Base-by-base conservation (phyloP, 768 basidiomycete species). In the Tylopilus sp. region DNA sequence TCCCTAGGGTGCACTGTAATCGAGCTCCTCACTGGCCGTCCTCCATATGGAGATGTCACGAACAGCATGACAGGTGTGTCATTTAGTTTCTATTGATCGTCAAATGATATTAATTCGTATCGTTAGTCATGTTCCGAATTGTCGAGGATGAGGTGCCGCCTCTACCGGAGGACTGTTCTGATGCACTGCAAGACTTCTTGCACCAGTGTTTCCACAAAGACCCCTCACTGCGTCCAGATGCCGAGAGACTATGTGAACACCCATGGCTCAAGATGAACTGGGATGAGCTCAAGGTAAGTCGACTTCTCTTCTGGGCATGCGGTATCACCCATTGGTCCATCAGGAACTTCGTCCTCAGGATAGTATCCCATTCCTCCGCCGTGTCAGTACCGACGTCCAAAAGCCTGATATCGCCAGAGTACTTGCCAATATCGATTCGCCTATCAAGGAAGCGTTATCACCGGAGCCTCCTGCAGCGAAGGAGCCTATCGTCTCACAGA, bases 1-100 rank as follows among this genome's bases (percentile, higher is more conserved):
- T 95, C 93, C 0, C 70, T 99, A 56, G 95, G 85, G 1, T 97
- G 95, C 64, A 98, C 95, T 4, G 84, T 98, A 59, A 84, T 95
- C 59, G 95, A 99, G 70, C 78, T 99, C 22, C 73, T 98, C 57
- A 95, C 93, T 6, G 95, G 95, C 2, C 77, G 81, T 26, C 95
- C 95, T 3, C 95, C 95, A 1, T 98, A 95, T 64, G 81, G 85
- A 20, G 92, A 98, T 31, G 85, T 97, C 53, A 73, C 81, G 21
- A 95, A 95, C 63, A 83, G 82, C 67, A 91, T 97, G 90, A 83
- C 91, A 9, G 93, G 92, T 92, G 57, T 30, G 31, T 36, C 36
- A n/a, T 45, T 58, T 43, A n/a, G n/a, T 36, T 43, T 52, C 28
- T 35, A 47, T 23, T 44, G 33, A 25, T 35, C 21, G 12, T 15